Base-by-base conservation (phyloP, 2,329 filamentous ascomycete species). In the Microdochium bolleyi region DNA sequence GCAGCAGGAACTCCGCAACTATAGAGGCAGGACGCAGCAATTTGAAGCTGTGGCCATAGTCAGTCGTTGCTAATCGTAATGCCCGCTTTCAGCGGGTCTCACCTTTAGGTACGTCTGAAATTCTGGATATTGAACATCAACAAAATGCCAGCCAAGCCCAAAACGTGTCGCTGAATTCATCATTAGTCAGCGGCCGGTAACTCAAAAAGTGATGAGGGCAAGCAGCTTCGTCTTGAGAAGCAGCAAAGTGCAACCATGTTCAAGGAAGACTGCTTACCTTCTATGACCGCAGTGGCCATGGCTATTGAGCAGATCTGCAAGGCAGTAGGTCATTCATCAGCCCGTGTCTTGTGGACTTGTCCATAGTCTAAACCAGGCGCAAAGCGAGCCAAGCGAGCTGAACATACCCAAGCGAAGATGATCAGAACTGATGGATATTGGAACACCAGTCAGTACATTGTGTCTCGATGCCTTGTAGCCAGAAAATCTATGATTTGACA, bases 1-100 rank as follows among this genome's bases (percentile, higher is more conserved):
- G 65, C 65, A 3, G 62, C 51, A 5, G 58, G 52, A 3, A 67
- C 54, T 3, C 65, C 62, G 49, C 60, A 57, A 48, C 64, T 68
- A 37, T 64, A 68, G 1, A 60, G 60, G 10, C 58, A 41, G 1
- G 66, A 68, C 49, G 58, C 58, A 25, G 55, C 60, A 51, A 53
- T 54, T 58, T 56, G 52, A 3, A 56, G 37, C 58, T 59, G 19
- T 8, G 16, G 41, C 7, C 2, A 9, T 37, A 14, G 3, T 49
- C 30, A 41, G 48, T 38, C 44, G 37, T 11, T 14, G 44, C 7
- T 21, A 3, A n/a, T 8, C 3, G 22, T 11, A 22, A 9, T n/a
- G 19, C 21, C 19, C 7, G 16, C 9, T 22, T 24, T 24, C 5
- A 19, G n/a, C 10, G 41, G 24, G 21, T 44, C 24, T 30, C 19